Evolutionary conservation across 345 rosid species (phyloP).

Genomic region (Populus deltoides): DNA sequence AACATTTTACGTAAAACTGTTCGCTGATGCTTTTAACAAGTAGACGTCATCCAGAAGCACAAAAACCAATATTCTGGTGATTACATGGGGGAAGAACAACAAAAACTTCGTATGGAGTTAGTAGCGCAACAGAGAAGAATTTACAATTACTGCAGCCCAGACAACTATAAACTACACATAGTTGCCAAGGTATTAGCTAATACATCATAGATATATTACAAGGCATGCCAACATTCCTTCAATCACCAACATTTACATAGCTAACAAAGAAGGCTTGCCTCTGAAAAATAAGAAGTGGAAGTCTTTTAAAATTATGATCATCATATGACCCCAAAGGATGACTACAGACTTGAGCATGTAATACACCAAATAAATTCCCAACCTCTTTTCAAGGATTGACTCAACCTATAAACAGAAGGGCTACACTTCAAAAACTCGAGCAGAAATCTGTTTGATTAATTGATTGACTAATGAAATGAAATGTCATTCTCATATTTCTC

Average conservation of each 20-base stretch:
- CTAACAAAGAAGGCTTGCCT: background rate
- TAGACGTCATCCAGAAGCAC: slow-evolving; percentile 6
- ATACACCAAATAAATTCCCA: background rate
- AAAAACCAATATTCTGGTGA: background rate
- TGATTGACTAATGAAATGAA: background rate
- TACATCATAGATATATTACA: background rate
- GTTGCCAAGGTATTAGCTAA: background rate
- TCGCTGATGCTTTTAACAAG: too few relatives aligned
- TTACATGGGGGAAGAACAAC: too few relatives aligned
- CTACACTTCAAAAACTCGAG: background rate
- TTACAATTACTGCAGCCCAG: too few relatives aligned
- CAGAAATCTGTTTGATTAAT: too few relatives aligned
- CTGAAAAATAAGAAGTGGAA: slow-evolving; percentile 7
- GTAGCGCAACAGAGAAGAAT: background rate
- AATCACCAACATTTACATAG: background rate
- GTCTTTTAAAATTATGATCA: background rate
- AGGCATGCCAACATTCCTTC: background rate
- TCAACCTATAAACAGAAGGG: background rate
- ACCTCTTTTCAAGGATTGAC: background rate
- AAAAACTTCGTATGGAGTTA: too few relatives aligned
- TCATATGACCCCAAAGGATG: slow-evolving; percentile 1
- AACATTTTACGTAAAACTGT: too few relatives aligned
- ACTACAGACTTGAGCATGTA: background rate
- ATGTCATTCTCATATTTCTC: too few relatives aligned
- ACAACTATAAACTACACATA: background rate